Evolutionary conservation across 1,139 yeast species (phyloP), one percentile per base, ranked within the genome.

Genomic region (Petasospora fabianii): DNA sequence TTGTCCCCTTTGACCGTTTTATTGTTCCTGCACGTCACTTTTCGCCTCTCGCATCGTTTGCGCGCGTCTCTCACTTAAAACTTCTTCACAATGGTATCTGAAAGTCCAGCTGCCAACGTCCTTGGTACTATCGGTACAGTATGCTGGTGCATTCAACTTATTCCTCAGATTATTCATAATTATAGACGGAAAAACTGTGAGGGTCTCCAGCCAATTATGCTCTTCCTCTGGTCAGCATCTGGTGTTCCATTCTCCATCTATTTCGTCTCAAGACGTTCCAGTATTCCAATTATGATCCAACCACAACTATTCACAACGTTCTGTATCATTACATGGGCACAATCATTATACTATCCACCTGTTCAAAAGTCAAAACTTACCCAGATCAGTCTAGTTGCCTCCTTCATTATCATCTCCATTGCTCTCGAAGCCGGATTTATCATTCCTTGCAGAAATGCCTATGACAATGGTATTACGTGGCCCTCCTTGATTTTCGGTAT

Each of bases 61-160:
- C 27, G 10, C 13, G 10, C 27, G 10, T 10, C 10, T 7, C 7
- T 20, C 22, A 8, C 22, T 20, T n/a, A n/a, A n/a, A n/a, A n/a
- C 22, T 20, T 24, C 27, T 13, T 8, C 10, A 24, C 10, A 10
- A 24, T 24, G 34, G 34, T 37, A 13, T 41, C 47, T 18, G 46
- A 42, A 12, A 40, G 44, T 15, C 35, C 47, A 12, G 80, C 82
- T 2, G 80, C 80, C 21, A 84, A 80, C 46, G 82, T 81, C 9
- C 68, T 85, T 38, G 94, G 85, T 12, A 84, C 94, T 10, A 72
- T 80, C 5, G 95, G 95, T 24, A 85, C 95, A 1, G 75, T 85
- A 6, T 68, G 81, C 37, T 86, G 95, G 95, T 85, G 95, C 58
- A 66, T 86, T 49, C 95, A 86, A 60, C 65, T 86, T 49, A 67